These are phyloP conservation scores for Leccinum barrowsii DNA, from an alignment of 768 basidiomycete genomes.

Conservation along the genomic window DNA sequence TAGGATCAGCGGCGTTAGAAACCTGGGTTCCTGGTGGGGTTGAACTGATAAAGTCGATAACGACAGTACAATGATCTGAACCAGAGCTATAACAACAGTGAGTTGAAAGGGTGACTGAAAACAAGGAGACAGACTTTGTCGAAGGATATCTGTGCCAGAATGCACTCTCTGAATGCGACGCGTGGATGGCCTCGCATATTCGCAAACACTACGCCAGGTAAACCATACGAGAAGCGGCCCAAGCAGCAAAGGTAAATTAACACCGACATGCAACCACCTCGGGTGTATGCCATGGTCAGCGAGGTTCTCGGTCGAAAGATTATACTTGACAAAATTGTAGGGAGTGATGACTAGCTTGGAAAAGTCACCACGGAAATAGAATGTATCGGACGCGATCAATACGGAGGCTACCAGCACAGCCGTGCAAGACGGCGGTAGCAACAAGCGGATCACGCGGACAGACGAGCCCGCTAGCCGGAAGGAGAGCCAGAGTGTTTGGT, in stretches of 20 bases:
- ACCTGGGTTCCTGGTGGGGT: slow-evolving; percentile 40
- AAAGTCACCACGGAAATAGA: slow-evolving; percentile 31
- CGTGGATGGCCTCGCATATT: not conserved
- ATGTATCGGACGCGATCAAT: slow-evolving; percentile 29
- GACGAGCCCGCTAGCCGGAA: slow-evolving; percentile 11
- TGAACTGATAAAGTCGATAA: slow-evolving; percentile 31
- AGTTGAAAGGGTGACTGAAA: not conserved
- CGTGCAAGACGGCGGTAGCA: slow-evolving; percentile 23
- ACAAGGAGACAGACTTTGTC: slow-evolving; percentile 12
- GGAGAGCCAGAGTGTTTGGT: slow-evolving; percentile 21
- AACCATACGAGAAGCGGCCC: slow-evolving; percentile 33
- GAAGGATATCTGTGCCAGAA: slow-evolving; percentile 13
- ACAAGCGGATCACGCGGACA: not conserved
- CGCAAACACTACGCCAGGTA: slow-evolving; percentile 10
- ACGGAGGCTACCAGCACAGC: slow-evolving; percentile 10
- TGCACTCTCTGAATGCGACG: slow-evolving; percentile 2
- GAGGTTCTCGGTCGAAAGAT: slow-evolving; percentile 34
- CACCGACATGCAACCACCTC: slow-evolving; percentile 36
- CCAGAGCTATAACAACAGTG: slow-evolving; percentile 22
- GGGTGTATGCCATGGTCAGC: slow-evolving; percentile 40
- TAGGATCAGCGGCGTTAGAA: slow-evolving; percentile 35
- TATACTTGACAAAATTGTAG: slow-evolving; percentile 38
- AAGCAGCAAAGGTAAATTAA: slow-evolving; percentile 39
- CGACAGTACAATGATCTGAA: slow-evolving; percentile 30
- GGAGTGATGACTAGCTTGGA: slow-evolving; percentile 30